These are phyloP conservation scores for Ceratobasidium papillatum DNA, from an alignment of 1,284 basidiomycete species.

Conservation along the genomic window DNA sequence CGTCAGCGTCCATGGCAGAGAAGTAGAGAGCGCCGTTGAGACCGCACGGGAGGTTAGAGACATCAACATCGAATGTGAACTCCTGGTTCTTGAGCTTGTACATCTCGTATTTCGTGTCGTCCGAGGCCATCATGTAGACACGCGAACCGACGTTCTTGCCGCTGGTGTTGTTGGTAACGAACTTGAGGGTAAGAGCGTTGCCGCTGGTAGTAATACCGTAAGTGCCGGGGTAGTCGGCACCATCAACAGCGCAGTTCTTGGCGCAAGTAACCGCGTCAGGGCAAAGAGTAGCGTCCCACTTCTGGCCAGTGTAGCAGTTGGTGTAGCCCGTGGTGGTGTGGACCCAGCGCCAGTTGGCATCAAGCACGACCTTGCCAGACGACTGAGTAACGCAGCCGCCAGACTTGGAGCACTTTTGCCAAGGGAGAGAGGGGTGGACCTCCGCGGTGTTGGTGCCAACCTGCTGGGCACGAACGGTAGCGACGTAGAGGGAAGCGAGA, in stretches of 20 bases:
- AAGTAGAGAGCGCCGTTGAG: conserved; percentile 65
- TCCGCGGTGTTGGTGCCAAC: conserved; percentile 21
- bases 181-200: conserved; percentile 72
- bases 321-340: conserved; percentile 48
- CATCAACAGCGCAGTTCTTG: conserved; percentile 64
- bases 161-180: conserved; percentile 80
- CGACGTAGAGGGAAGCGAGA: neutral
- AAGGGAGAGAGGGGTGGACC: conserved; percentile 10
- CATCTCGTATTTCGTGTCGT: conserved; percentile 38
- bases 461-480: conserved; percentile 14
- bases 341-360: conserved; percentile 37
- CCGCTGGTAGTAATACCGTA: conserved; percentile 60
- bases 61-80: conserved; percentile 68
- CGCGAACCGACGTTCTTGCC: conserved; percentile 63
- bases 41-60: conserved; percentile 64
- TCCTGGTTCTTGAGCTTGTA: conserved; percentile 59
- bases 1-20: conserved; percentile 63
- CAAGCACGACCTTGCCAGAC: conserved; percentile 29
- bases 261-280: conserved; percentile 59
- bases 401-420: conserved; percentile 26
- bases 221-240: conserved; percentile 62
- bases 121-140: conserved; percentile 59
- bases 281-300: conserved; percentile 52
- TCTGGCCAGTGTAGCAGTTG: conserved; percentile 63
- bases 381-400: conserved; percentile 23